Conservation (phyloP, 1,139 yeast genomes). For the Blastobotrys persicus region DNA sequence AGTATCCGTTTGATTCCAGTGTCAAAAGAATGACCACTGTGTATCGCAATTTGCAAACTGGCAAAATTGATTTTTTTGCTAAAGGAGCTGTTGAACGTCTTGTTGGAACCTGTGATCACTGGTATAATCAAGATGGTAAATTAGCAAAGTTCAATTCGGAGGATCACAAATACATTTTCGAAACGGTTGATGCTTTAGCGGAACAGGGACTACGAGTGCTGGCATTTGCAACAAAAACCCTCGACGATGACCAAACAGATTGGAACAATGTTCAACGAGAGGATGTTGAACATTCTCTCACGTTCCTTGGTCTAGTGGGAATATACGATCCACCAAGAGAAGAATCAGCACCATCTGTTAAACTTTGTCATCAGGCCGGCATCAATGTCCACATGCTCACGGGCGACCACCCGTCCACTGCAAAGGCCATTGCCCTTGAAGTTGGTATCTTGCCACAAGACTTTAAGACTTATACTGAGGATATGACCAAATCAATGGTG, state of each 20-base stretch:
- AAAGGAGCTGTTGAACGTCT: constrained; percentile 83
- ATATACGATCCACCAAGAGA: constrained; percentile 81
- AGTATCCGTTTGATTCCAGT: constrained; percentile 76
- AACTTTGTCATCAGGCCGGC: constrained; percentile 70
- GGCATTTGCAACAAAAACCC: constrained; percentile 91
- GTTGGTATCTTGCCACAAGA: constrained; percentile 79
- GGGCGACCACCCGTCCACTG: constrained; percentile 84
- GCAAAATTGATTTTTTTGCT: constrained; percentile 47
- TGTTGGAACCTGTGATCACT: constrained; percentile 52
- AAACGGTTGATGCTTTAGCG: constrained; percentile 61
- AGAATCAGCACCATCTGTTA: constrained; percentile 68
- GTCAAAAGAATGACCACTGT: constrained; percentile 72
- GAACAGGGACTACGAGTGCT: constrained; percentile 69
- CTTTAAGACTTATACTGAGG: constrained; percentile 58
- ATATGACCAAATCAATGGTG: constrained; percentile 63
- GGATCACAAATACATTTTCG: constrained; percentile 45
- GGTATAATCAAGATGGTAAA: constrained; percentile 45
- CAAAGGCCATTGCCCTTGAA: constrained; percentile 77
- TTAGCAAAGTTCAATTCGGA: constrained; percentile 33
- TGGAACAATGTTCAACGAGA: constrained; percentile 45
- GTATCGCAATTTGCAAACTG: constrained; percentile 42
- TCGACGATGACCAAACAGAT: constrained; percentile 47
- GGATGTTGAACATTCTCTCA: constrained; percentile 52
- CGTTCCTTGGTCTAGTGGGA: constrained; percentile 70
- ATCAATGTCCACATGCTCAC: constrained; percentile 82